Base-by-base conservation (phyloP, 352 stramenopile genomes). In the Aphanomyces invadans region DNA sequence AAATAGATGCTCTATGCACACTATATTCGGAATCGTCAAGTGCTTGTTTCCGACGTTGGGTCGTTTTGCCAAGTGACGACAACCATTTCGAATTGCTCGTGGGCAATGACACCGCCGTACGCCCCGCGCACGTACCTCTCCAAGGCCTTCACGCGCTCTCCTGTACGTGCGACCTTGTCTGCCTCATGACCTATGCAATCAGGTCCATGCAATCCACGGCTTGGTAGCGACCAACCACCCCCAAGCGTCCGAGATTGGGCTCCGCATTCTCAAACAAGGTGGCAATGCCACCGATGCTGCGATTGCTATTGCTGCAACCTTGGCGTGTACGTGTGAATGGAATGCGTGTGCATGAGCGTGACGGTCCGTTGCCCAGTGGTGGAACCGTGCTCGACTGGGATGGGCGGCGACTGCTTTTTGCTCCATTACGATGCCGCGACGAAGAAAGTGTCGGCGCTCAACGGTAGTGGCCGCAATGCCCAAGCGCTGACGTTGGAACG, bases 281-380 rank as follows among this genome's bases (percentile, higher is more conserved):
- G 96, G 93, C 51, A 98, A 98, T 70, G 95, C 95, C 0, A 93
- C 97, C n/a, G 96, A 99, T 75, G 93, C 95, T 0, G 80, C 79
- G 19, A 76, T 96, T 44, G 84, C 80, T 10, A 74, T 94, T 54
- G 76, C 83, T 4, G 88, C 86, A 1, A 78, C 83, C 15, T 71
- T 96, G 33, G 73, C 76, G 38, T 80, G 91, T 21, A 78, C 72
- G 19, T 57, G 12, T 9, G 9, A 12, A 5, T 5, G 23, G 21
- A 23, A 28, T 79, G 80, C 12, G 82, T 89, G 54, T 79, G 78
- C 4, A 64, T 88, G 38, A 23, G 77, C 79, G 28, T 71, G n/a
- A n/a, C n/a, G n/a, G n/a, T n/a, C n/a, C n/a, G n/a, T n/a, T n/a
- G n/a, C n/a, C n/a, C 76, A 65, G 73, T 90, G 44, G 88, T 81